Evolutionary conservation across 176 grass and related monocot genomes (phyloP).

Genomic region (Poa annua): DNA sequence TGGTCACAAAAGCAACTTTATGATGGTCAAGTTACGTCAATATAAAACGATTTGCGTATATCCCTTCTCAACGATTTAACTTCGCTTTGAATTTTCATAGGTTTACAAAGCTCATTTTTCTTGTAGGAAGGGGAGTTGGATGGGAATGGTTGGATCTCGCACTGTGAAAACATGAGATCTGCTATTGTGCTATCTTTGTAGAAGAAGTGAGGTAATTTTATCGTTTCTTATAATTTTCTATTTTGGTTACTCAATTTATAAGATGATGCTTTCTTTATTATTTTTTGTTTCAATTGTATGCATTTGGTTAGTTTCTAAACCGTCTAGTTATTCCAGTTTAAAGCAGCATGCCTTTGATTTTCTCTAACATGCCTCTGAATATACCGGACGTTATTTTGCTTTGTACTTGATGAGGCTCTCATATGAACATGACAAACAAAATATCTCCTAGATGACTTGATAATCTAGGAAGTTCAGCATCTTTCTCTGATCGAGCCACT

Average conservation of each 20-base stretch:
- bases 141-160: not conserved
- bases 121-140: not conserved
- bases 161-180: not conserved
- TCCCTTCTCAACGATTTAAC: not conserved
- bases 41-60: not conserved
- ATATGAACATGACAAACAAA: too few relatives aligned
- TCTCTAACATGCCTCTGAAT: not conserved
- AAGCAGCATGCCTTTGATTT: not conserved
- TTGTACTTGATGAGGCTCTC: too few relatives aligned
- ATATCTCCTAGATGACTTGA: too few relatives aligned
- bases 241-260: not conserved
- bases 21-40: too few relatives aligned
- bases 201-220: not conserved
- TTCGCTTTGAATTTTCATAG: not conserved
- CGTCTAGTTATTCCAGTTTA: not conserved
- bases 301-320: not conserved
- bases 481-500: too few relatives aligned
- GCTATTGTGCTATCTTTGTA: too few relatives aligned
- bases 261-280: not conserved
- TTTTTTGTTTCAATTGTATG: not conserved
- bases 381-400: too few relatives aligned
- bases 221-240: not conserved
- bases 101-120: not conserved
- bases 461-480: too few relatives aligned
- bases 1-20: not conserved